Evolutionary conservation across 495 filamentous ascomycete species (phyloP), one percentile per base, ranked within the genome.

Genomic region (Patellaria atrata): DNA sequence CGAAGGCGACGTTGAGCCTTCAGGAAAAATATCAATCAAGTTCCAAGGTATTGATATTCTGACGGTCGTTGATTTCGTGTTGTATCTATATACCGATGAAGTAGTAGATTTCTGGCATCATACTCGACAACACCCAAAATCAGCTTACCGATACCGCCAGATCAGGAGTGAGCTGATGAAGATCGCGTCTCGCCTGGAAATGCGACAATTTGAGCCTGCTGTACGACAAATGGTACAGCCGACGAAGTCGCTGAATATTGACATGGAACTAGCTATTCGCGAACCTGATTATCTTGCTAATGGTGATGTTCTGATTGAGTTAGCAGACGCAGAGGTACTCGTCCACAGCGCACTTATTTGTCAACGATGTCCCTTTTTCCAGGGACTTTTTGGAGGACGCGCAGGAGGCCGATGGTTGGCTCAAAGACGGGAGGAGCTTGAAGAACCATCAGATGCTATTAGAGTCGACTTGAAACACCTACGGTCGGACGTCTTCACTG

Each of bases 361-460:
- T 38, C 75, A 77, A 48, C 64, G 91, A 49, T 94, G 84, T 41
- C 86, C 84, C 0, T 97, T 94, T 62, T 97, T 97, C 46, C 63
- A 83, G 42, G 79, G 81, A 3, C 63, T 97, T 14, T 94, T 94
- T 59, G 60, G 79, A 38, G 89, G 91, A 13, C 76, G 82, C 27
- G 79, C 89, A 11, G 67, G 67, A 22, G 89, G 89, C 2, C 65
- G 64, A 35, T 97, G 89, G 89, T 59, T 97, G 5, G 66, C 71
- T 23, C 65, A 65, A 13, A 71, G 87, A 26, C 71, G 74, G n/a
- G 49, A 57, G 13, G 45, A 57, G 12, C 43, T 59, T n/a, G 52
- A 63, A n/a, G 63, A 68, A 1, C 2, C 54, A 12, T 42, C 56
- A 27, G 40, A 49, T 15, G 37, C 53, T 22, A 56, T 92, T 40